Base-by-base conservation (phyloP, 2,329 filamentous ascomycete species). In the Monosporascus sp. region DNA sequence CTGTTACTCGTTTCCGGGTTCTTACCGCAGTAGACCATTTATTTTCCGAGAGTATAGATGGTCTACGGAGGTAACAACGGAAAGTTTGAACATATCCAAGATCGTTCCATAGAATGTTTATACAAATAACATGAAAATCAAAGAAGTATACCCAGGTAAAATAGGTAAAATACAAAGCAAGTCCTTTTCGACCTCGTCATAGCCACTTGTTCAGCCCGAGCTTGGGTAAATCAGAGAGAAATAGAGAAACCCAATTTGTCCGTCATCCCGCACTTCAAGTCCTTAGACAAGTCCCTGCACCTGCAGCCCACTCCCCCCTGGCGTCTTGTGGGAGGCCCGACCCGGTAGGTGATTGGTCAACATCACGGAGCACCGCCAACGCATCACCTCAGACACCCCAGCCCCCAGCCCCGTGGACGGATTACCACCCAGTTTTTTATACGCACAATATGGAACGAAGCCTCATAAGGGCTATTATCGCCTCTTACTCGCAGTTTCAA, bases 291-390 rank as follows among this genome's bases (percentile, higher is more conserved):
- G 37, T 39, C 37, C 37, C 39, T 43, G 25, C 41, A 17, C 43
- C 24, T 46, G 43, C 22, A 46, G 17, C 43, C 43, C 43, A 31
- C 43, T 7, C 14, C 14, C 6, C 15, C 5, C 9, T 9, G 31
- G 31, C 11, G 31, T 35, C 31, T 14, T 57, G 55, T 58, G 54
- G 52, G 52, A 54, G 38, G 49, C 27, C 52, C 20, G 47, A 52
- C 51, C 51, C 35, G 53, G 27, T 6, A 20, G 31, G 38, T 50
- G 35, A 66, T 67, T 67, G 62, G 64, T 41, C 25, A 17, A 17
- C 37, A 39, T 37, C 11, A 41, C 55, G 25, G 62, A 60, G 63
- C 62, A 63, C 48, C 37, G 65, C 63, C 65, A 67, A 59, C 65
- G 58, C 65, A 65, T 67, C 65, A 60, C 59, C 31, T 35, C 31